Evolutionary conservation across 1,284 basidiomycete species (phyloP).

Genomic region (Vanrija sp.): DNA sequence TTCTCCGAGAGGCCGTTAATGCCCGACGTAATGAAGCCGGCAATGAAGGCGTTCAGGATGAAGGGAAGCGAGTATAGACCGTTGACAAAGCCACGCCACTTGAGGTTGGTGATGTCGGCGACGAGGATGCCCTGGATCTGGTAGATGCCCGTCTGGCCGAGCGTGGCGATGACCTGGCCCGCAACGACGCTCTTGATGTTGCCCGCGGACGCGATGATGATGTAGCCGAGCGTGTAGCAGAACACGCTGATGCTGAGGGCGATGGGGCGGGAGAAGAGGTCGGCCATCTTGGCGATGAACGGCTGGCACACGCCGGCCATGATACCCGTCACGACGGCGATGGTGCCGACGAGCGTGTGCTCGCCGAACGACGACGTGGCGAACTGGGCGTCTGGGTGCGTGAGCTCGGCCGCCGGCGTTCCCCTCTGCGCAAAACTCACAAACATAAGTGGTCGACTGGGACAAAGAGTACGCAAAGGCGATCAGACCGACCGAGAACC

Average conservation of each 20-base stretch:
- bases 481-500: constrained; percentile 28
- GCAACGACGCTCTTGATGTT: constrained; percentile 15
- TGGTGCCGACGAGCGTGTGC: constrained; percentile 39
- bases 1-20: constrained; percentile 52
- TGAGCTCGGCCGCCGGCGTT: neutral
- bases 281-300: constrained; percentile 45
- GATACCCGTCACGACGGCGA: constrained; percentile 35
- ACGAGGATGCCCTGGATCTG: constrained; percentile 22
- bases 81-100: constrained; percentile 69
- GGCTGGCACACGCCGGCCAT: constrained; percentile 41
- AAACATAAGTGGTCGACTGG: constrained; percentile 24
- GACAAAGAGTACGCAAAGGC: constrained; percentile 25
- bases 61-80: constrained; percentile 66
- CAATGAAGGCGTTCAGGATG: constrained; percentile 50
- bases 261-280: constrained; percentile 28
- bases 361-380: constrained; percentile 38
- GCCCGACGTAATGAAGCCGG: constrained; percentile 57
- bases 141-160: constrained; percentile 19
- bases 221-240: constrained; percentile 39
- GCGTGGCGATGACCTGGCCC: constrained; percentile 19
- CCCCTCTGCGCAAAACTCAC: neutral
- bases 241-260: constrained; percentile 26
- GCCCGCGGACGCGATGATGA: constrained; percentile 28
- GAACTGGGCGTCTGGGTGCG: constrained; percentile 21
- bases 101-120: constrained; percentile 71